Evolutionary conservation across 257 asterid species (phyloP).

Genomic region (Lycium ferocissimum): DNA sequence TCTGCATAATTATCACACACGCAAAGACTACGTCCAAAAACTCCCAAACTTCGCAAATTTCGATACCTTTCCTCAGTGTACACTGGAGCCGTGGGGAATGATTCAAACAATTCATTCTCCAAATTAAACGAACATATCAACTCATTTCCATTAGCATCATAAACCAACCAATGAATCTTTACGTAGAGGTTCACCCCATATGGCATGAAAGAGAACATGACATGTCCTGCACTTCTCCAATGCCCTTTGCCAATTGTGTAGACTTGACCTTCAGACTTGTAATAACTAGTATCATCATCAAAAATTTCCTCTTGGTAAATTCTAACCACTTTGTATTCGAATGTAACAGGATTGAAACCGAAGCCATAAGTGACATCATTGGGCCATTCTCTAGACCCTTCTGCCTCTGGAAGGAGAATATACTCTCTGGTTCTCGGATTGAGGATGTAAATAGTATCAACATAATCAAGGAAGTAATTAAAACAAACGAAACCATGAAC

Average conservation of each 20-base stretch:
- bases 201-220: constrained; percentile 34
- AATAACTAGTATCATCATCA: constrained; percentile 34
- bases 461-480: constrained; percentile 34
- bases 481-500: constrained; percentile 46
- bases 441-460: constrained; percentile 44
- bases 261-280: constrained; percentile 48
- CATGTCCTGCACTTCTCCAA: constrained; percentile 49
- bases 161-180: constrained; percentile 61
- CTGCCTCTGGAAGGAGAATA: constrained; percentile 38
- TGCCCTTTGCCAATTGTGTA: constrained; percentile 47
- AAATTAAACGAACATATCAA: constrained; percentile 61
- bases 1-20: constrained; percentile 48
- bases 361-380: constrained; percentile 43
- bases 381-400: constrained; percentile 35
- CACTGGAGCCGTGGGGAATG: constrained; percentile 36
- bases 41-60: constrained; percentile 46
- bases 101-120: constrained; percentile 48
- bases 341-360: constrained; percentile 35
- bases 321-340: constrained; percentile 53
- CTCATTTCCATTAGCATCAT: constrained; percentile 45
- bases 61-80: constrained; percentile 10
- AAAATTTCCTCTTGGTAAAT: constrained; percentile 48
- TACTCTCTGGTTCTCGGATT: constrained; percentile 57
- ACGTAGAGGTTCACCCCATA: constrained; percentile 45
- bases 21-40: constrained; percentile 40